A percentile compares a stretch with the other conserved stretches of the same genome.
phyloP scores from a whole-genome alignment of 805 yeast genomes.

The Saccharomycopsis selenospora region DNA sequence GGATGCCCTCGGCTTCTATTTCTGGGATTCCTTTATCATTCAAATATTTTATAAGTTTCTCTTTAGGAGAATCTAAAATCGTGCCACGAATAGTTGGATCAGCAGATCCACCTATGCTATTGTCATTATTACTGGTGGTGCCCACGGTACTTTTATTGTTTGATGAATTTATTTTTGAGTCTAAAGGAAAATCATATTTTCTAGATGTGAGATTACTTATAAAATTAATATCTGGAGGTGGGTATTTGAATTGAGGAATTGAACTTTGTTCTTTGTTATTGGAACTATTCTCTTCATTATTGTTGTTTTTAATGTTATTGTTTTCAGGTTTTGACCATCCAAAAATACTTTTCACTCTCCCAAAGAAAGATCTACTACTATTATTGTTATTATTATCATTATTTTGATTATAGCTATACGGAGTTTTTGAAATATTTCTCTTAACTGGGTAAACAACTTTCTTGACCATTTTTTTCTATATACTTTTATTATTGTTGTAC shows the following conservation, averaged over 20 bases:
- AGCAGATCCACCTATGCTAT: no score
- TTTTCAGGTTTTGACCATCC: conserved; percentile 1
- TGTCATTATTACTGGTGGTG: background rate
- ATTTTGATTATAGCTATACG: conserved; percentile 2
- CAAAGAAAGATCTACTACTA: conserved; percentile 7
- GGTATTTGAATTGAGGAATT: conserved; percentile 16
- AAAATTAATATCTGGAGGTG: conserved; percentile 17
- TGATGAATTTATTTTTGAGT: background rate
- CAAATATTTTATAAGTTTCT: conserved; percentile 11
- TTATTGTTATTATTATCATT: background rate
- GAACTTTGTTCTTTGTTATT: background rate
- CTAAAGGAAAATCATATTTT: background rate
- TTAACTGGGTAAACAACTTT: conserved; percentile 17
- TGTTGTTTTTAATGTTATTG: background rate
- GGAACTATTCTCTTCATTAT: background rate
- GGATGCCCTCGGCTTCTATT: conserved; percentile 20
- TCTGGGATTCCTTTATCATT: conserved; percentile 18
- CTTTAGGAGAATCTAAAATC: conserved; percentile 4
- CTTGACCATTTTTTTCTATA: conserved; percentile 18
- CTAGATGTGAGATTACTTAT: conserved; percentile 17
- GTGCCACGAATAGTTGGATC: conserved; percentile 3
- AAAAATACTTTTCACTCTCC: conserved; percentile 2
- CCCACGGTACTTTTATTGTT: background rate
- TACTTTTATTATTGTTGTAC: no score
- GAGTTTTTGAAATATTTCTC: background rate